Base-by-base conservation (phyloP, 306 rosid genomes). In the Cicer arietinum region DNA sequence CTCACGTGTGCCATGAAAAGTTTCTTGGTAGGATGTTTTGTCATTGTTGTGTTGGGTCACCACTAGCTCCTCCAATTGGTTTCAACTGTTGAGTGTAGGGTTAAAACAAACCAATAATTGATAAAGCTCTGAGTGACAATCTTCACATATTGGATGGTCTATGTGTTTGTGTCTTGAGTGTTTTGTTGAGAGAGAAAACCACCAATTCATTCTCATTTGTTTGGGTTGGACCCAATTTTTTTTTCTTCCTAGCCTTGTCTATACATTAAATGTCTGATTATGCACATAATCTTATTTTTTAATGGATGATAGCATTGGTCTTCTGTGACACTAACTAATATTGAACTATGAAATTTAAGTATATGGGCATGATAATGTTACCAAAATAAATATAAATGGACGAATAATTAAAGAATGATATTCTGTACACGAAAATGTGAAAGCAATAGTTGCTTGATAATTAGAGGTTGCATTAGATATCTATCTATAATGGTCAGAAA, bases 41-140 rank as follows among this genome's bases (percentile, higher is more conserved):
- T 80, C 90, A 79, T 45, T 83, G 88, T 79, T 82, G 84, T 77
- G 86, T 83, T 82, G 86, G 79, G 86, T 83, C 61, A 80, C 84
- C 84, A 85, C 79, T 70, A 30, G 91, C 84, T 78, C 78, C 67
- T 11, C 46, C 46, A 16, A 66, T 59, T 59, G 18, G 11, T 59
- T 59, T 6, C 11, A 30, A 20, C 35, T 59, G 66, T 59, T 35
- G 43, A 59, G 65, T 59, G 65, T 11, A 56, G 46, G 42, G 14
- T 6, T 47, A 18, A 57, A 39, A 30, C 44, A 80, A 69, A 22
- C 77, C 57, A 79, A 48, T 78, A 65, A 3, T 42, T 76, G 82
- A 37, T 50, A 82, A 43, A 8, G 17, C 45, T 20, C 45, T 20
- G 12, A 60, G 72, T 69, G 82, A 81, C 85, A 84, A 62, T 11